phyloP scores from a whole-genome alignment of 805 yeast genomes.

The Yarrowia porcina region DNA sequence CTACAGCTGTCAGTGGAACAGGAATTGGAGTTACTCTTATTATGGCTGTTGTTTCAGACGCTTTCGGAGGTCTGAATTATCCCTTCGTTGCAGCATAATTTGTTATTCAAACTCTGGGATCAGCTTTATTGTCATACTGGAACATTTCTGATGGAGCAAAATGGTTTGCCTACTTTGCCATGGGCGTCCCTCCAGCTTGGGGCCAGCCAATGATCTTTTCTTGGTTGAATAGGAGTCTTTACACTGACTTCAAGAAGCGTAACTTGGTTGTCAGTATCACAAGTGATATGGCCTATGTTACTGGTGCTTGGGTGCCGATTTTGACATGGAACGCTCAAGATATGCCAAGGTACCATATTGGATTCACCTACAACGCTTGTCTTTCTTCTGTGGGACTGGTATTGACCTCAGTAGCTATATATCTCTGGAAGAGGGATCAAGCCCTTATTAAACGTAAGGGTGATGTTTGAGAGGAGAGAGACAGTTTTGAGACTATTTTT shows the following conservation, averaged over 20 bases:
- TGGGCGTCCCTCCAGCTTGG: constrained; percentile 4
- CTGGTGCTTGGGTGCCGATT: constrained; percentile 11
- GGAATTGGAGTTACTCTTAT: constrained; percentile 3
- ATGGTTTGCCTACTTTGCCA: constrained; percentile 13
- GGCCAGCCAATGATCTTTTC: constrained; percentile 16
- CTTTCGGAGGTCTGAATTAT: background rate
- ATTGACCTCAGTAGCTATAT: background rate
- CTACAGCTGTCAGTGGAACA: background rate
- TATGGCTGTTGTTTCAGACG: constrained; percentile 10
- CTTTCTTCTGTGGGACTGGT: background rate
- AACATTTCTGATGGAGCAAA: background rate
- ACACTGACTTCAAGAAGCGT: constrained; percentile 5
- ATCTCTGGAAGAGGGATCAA: constrained; percentile 3
- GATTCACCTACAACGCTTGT: constrained; percentile 13
- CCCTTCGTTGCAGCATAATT: background rate
- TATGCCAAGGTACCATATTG: constrained; percentile 18
- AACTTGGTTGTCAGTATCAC: constrained; percentile 1
- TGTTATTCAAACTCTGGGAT: constrained; percentile 32
- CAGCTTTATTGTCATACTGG: constrained; percentile 43
- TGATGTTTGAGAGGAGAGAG: no score
- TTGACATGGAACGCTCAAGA: constrained; percentile 7
- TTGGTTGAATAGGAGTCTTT: constrained; percentile 5
- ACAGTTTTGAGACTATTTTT: no score
- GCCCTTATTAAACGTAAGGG: no score
- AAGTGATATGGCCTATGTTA: background rate